A percentile compares a stretch with the other conserved stretches of the same genome.
Evolutionary conservation across 805 yeast genomes (phyloP).

Genomic region (Sugiyamaella valdiviana): DNA sequence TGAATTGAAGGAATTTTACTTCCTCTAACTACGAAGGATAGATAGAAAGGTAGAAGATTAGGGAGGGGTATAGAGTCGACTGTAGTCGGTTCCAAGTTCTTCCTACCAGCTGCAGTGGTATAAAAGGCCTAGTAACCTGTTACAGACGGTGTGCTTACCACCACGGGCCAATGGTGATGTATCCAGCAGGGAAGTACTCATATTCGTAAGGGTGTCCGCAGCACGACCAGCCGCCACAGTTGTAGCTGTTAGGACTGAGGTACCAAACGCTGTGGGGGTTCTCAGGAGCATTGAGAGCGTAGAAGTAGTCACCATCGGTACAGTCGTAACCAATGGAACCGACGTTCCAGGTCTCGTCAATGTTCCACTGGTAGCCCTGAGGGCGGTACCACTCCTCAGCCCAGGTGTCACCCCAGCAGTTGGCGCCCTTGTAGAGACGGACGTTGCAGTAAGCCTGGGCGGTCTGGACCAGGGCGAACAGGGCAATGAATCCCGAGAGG

Average conservation of each 20-base stretch:
- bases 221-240: neutral
- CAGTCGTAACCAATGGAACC: neutral
- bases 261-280: neutral
- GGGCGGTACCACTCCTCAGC: neutral
- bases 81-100: neutral
- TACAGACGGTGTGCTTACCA: neutral
- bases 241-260: neutral
- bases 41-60: neutral
- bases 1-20: too few species aligned
- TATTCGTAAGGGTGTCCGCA: neutral
- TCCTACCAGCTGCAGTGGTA: neutral
- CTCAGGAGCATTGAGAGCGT: neutral
- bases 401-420: neutral
- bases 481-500: neutral
- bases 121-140: neutral
- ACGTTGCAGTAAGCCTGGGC: neutral
- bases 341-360: neutral
- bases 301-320: neutral
- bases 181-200: neutral
- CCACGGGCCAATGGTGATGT: neutral
- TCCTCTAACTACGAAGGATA: neutral
- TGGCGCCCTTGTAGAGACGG: neutral
- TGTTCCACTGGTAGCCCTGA: neutral
- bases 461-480: neutral
- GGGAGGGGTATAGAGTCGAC: neutral